Evolutionary conservation across 305 asterid species (phyloP).

Genomic region (Fraxinus sp.): DNA sequence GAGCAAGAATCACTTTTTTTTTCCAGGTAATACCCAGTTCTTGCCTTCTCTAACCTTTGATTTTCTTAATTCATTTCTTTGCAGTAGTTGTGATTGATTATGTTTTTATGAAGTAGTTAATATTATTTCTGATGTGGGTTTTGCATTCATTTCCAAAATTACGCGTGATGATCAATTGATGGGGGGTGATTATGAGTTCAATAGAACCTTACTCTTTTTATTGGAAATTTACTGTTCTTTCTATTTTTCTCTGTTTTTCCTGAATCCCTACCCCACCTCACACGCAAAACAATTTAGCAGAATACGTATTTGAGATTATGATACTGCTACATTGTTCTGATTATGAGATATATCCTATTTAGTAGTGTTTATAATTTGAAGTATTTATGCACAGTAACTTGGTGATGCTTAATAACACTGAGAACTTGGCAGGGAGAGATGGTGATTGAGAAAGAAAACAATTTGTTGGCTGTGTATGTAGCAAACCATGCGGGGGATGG

Average conservation of each 20-base stretch:
- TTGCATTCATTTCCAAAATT: slow-evolving; percentile 18
- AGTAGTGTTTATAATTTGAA: not conserved
- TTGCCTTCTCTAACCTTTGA: not conserved
- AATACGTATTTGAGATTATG: not conserved
- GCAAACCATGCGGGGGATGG: not conserved
- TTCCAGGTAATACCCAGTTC: slow-evolving; percentile 38
- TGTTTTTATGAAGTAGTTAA: not conserved
- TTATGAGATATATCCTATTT: not conserved
- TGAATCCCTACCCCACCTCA: not conserved
- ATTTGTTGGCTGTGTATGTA: not conserved
- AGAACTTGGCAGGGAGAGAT: slow-evolving; percentile 7
- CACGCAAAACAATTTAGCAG: not conserved
- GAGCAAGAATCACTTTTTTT: slow-evolving; percentile 13
- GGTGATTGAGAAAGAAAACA: slow-evolving; percentile 1
- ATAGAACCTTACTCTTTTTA: not conserved
- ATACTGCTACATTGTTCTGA: not conserved
- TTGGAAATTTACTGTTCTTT: not conserved
- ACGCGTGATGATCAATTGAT: slow-evolving; percentile 12
- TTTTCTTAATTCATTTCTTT: slow-evolving; percentile 22
- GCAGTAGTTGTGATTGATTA: slow-evolving; percentile 14
- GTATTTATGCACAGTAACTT: not conserved
- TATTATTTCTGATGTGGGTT: slow-evolving; percentile 18
- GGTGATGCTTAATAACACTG: slow-evolving; percentile 2
- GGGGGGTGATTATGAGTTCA: not conserved
- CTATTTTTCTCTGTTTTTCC: not conserved